Conservation (phyloP, 208 protist genomes). For the Wallacemonas sp. region DNA sequence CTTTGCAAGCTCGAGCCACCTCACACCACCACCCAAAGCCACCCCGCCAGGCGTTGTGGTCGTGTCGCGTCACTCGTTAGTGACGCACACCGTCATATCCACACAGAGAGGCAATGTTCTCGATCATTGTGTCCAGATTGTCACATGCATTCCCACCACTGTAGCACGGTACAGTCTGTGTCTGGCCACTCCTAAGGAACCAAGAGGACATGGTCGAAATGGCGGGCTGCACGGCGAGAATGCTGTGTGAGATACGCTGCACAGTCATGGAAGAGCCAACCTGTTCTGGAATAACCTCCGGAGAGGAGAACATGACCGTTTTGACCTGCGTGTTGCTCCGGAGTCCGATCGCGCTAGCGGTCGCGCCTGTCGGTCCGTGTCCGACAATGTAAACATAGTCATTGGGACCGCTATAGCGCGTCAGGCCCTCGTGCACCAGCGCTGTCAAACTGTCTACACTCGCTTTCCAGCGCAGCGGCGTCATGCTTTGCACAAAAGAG, state of each 20-base stretch:
- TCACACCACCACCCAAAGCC: no score
- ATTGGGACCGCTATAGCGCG: slow-evolving; percentile 1
- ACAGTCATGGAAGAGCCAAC: slow-evolving; percentile 1
- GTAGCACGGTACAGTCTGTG: slow-evolving; percentile 46
- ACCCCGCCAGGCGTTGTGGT: no score
- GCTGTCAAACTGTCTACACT: slow-evolving; percentile 14
- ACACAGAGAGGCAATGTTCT: slow-evolving; percentile 27
- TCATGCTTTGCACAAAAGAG: slow-evolving; percentile 36
- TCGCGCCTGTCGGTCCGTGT: slow-evolving; percentile 23
- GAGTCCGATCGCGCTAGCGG: slow-evolving; percentile 21
- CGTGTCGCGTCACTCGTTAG: no score
- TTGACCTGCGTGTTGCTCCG: slow-evolving; percentile 9
- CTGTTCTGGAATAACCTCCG: slow-evolving; percentile 19
- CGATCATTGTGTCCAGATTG: slow-evolving; percentile 33
- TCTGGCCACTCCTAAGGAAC: slow-evolving; percentile 33
- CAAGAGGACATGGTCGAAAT: slow-evolving; percentile 27
- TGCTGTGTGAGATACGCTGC: slow-evolving; percentile 12
- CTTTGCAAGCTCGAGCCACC: no score
- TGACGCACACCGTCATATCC: not conserved
- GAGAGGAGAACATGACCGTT: slow-evolving; percentile 35
- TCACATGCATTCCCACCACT: slow-evolving; percentile 26
- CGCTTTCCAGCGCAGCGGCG: slow-evolving; percentile 37
- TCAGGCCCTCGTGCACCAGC: slow-evolving; percentile 5
- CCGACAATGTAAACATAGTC: slow-evolving; percentile 37
- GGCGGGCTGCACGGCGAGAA: slow-evolving; percentile 35